Evolutionary conservation across 805 yeast species (phyloP).

Genomic region (Saturnispora sanitii): DNA sequence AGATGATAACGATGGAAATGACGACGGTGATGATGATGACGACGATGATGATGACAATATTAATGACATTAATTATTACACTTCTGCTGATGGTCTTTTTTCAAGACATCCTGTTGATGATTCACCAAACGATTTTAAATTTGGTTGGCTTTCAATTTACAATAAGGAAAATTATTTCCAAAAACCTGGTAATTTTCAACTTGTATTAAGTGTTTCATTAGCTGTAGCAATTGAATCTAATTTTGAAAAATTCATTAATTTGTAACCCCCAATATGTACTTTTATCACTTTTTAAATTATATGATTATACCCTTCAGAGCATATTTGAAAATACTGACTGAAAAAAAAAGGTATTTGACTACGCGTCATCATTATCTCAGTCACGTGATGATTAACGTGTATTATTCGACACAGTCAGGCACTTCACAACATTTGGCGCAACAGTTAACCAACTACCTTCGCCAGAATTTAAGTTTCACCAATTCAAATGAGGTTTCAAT

Average conservation of each 20-base stretch:
- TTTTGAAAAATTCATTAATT: conserved; percentile 20
- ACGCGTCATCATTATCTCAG: not conserved
- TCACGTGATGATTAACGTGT: conserved; percentile 27
- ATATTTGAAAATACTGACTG: no score
- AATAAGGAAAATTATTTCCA: conserved; percentile 32
- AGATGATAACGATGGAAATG: conserved; percentile 13
- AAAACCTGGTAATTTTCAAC: conserved; percentile 48
- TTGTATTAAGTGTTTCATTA: conserved; percentile 42
- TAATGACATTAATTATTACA: conserved; percentile 23
- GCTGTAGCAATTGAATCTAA: conserved; percentile 37
- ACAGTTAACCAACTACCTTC: conserved; percentile 13
- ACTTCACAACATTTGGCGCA: conserved; percentile 83
- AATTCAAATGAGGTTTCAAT: not conserved
- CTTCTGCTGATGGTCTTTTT: conserved; percentile 48
- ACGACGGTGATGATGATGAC: conserved; percentile 9
- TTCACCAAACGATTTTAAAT: conserved; percentile 46
- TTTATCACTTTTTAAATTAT: not conserved
- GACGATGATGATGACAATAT: conserved; percentile 5
- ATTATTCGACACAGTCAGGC: conserved; percentile 90
- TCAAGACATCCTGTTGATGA: conserved; percentile 46
- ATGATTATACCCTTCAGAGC: not conserved
- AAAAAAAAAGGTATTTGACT: not conserved
- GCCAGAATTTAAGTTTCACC: conserved; percentile 13
- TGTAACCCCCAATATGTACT: not conserved
- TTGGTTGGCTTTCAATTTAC: conserved; percentile 58